A percentile compares a stretch with the other conserved stretches of the same genome.
Evolutionary conservation across 495 filamentous ascomycete genomes (phyloP).

Genomic region (Achaetomiella virescens): DNA sequence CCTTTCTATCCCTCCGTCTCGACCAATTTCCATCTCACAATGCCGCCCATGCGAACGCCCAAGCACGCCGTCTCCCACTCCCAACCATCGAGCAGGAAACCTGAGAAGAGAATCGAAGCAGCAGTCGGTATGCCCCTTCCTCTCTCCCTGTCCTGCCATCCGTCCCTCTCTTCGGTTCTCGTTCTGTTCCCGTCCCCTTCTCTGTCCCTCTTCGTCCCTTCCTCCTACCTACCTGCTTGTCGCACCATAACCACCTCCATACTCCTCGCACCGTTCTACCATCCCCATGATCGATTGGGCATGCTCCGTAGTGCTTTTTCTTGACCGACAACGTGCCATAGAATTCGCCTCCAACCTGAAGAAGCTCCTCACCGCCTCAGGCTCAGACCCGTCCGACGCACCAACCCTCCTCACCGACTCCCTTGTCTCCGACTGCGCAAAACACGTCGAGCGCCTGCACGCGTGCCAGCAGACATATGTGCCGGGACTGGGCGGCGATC

Average conservation of each 20-base stretch:
- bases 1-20: background rate
- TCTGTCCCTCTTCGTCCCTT: background rate
- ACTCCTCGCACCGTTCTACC: no score
- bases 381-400: conserved; percentile 9
- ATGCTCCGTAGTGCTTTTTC: no score
- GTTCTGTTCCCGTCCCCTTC: background rate
- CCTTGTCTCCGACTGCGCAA: conserved; percentile 36
- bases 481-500: conserved; percentile 12
- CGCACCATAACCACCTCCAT: no score
- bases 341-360: conserved; percentile 20
- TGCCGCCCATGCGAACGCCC: conserved; percentile 2
- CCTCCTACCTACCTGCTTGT: background rate
- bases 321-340: conserved; percentile 2
- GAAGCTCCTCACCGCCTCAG: conserved; percentile 18
- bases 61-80: background rate
- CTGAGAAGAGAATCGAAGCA: conserved; percentile 19
- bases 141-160: background rate
- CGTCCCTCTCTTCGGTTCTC: background rate
- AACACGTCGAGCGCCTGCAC: conserved; percentile 28
- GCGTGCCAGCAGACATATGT: conserved; percentile 11
- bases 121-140: conserved; percentile 13
- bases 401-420: conserved; percentile 16
- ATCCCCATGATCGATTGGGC: no score
- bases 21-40: background rate
- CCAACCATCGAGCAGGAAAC: background rate